Evolutionary conservation across 306 rosid species (phyloP).

Genomic region (Purshia tridentata): DNA sequence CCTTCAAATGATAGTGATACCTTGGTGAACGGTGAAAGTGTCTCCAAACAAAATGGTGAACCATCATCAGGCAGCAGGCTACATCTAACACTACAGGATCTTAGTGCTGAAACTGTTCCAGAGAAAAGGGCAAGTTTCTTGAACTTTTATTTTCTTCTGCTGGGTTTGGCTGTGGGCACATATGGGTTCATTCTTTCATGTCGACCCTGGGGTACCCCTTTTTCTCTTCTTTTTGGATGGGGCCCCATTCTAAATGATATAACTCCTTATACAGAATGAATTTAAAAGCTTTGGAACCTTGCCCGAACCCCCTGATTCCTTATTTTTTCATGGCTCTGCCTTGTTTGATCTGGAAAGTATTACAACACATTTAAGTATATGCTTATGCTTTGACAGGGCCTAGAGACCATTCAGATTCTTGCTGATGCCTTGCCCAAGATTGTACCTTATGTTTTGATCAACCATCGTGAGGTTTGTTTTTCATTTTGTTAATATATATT

Average conservation of each 20-base stretch:
- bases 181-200: not conserved
- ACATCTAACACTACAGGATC: constrained; percentile 40
- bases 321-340: not conserved
- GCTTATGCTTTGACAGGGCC: constrained; percentile 58
- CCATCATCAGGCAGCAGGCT: constrained; percentile 34
- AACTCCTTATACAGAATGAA: not conserved
- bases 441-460: constrained; percentile 95
- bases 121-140: constrained; percentile 60
- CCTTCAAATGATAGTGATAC: constrained; percentile 33
- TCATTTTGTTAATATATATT: not conserved
- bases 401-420: constrained; percentile 82
- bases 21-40: constrained; percentile 35
- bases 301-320: not conserved
- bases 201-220: not conserved
- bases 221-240: not conserved
- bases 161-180: not conserved
- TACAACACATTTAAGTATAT: constrained; percentile 20
- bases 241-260: not conserved
- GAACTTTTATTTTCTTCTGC: constrained; percentile 4
- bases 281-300: constrained; percentile 11
- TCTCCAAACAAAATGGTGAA: constrained; percentile 44
- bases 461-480: constrained; percentile 88
- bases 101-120: constrained; percentile 47
- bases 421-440: constrained; percentile 96
- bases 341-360: not conserved